Percentiles rank a stretch among this genome's conserved stretches.
These are phyloP conservation scores for Wickerhamomyces chaumierensis DNA, from an alignment of 805 yeast genomes.

Conservation along the genomic window DNA sequence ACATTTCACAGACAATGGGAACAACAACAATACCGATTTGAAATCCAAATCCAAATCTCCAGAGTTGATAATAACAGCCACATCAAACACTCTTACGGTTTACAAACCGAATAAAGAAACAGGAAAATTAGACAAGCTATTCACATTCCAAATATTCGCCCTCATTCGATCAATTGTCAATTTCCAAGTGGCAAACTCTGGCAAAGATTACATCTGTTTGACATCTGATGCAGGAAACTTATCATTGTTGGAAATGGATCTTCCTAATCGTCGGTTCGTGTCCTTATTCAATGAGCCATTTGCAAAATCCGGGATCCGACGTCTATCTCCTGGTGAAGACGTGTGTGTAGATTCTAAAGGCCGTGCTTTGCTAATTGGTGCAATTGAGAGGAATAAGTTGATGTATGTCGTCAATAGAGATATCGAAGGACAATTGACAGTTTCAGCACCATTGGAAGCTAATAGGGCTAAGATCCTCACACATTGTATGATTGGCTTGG, in stretches of 20 bases:
- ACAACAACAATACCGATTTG: too few relatives aligned
- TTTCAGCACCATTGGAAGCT: constrained; percentile 68
- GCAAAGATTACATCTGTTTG: constrained; percentile 47
- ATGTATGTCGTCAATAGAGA: constrained; percentile 53
- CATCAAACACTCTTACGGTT: constrained; percentile 42
- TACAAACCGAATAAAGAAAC: constrained; percentile 39
- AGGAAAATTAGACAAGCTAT: constrained; percentile 39
- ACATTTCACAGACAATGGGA: background rate
- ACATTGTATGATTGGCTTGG: constrained; percentile 45
- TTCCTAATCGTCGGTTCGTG: constrained; percentile 26
- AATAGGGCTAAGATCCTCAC: constrained; percentile 39
- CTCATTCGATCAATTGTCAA: constrained; percentile 41
- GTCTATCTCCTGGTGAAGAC: constrained; percentile 67
- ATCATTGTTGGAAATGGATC: constrained; percentile 36
- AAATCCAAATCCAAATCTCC: background rate
- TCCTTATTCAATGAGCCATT: constrained; percentile 52
- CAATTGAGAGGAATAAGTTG: constrained; percentile 66
- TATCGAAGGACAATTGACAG: constrained; percentile 29
- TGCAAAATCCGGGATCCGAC: constrained; percentile 62
- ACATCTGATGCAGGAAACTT: constrained; percentile 77
- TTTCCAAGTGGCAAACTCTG: constrained; percentile 41
- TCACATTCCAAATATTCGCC: constrained; percentile 42
- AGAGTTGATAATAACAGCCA: constrained; percentile 36
- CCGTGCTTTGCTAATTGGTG: constrained; percentile 58
- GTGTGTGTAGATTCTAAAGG: constrained; percentile 60